Evolutionary conservation across 345 rosid species (phyloP), one percentile per base, ranked within the genome.

Genomic region (Linum trigynum): DNA sequence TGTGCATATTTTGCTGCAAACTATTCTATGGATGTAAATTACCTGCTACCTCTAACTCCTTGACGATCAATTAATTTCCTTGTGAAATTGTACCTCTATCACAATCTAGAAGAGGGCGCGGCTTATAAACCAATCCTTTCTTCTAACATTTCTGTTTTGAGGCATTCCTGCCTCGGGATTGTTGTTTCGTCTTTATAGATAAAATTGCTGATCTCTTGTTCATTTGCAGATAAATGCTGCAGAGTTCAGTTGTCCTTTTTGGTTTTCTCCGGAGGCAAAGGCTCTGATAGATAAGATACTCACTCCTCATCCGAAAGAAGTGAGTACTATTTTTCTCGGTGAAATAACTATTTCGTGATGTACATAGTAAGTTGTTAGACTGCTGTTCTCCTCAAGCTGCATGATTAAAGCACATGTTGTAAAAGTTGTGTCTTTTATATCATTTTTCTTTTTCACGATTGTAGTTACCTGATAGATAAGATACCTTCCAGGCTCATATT

Each of bases 231-330:
- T 88, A 78, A 81, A 70, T 74, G 96, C 87, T 57, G 94, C 90
- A 16, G 84, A 88, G 37, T 92, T 85, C 77, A 67, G 84, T 69
- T 86, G 80, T 73, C 98, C 98, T 16, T 58, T 65, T 59, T 90
- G 98, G 98, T 90, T 92, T 79, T 88, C 97, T 71, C 64, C 83
- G 12, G 90, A 76, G 43, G 83, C 78, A 37, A 86, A 76, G 78
- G 79, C 85, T 36, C 77, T 92, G 71, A 78, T 92, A 69, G 86
- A 79, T 67, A 88, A 69, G 71, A 85, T 90, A 65, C 91, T 92
- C 66, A 86, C 83, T 72, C 87, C 87, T 66, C 83, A 86, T 74
- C 88, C 96, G 9, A 81, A 76, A 76, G 84, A 84, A 59, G 98
- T 92, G 80, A 90, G 98, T 81, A 69, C 75, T 68, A 71, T 67